Evolutionary conservation across 2,329 filamentous ascomycete species (phyloP).

Genomic region (Aspergillus sp.): DNA sequence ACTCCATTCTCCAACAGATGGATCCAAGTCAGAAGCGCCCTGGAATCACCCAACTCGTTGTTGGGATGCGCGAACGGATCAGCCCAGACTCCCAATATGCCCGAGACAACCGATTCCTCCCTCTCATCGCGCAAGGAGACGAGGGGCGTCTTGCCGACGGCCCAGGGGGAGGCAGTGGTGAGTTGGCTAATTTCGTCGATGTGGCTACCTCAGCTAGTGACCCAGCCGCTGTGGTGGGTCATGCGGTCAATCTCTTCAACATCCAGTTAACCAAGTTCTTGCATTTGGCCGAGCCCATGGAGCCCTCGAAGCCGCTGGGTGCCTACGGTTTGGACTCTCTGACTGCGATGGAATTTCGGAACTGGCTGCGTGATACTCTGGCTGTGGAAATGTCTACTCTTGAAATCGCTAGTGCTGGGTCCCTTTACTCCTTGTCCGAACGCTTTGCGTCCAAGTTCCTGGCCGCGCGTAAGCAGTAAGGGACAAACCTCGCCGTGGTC

Average conservation of each 20-base stretch:
- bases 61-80: background rate
- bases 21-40: background rate
- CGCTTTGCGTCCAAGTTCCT: background rate
- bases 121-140: background rate
- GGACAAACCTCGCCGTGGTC: too few relatives aligned
- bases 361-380: background rate
- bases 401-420: background rate
- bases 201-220: background rate
- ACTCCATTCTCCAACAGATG: background rate
- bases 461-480: background rate
- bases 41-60: background rate
- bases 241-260: background rate
- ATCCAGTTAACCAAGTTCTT: background rate
- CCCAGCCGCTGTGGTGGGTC: background rate
- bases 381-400: background rate
- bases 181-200: background rate
- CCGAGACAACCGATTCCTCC: background rate
- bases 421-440: background rate
- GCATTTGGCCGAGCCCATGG: background rate
- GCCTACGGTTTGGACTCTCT: conserved; percentile 6
- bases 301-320: background rate
- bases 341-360: conserved; percentile 3
- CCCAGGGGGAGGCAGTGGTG: background rate
- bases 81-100: too few relatives aligned
- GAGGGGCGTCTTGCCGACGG: background rate